These are phyloP conservation scores for Penicillium chermesinum DNA, from an alignment of 495 filamentous ascomycete species.

Conservation along the genomic window DNA sequence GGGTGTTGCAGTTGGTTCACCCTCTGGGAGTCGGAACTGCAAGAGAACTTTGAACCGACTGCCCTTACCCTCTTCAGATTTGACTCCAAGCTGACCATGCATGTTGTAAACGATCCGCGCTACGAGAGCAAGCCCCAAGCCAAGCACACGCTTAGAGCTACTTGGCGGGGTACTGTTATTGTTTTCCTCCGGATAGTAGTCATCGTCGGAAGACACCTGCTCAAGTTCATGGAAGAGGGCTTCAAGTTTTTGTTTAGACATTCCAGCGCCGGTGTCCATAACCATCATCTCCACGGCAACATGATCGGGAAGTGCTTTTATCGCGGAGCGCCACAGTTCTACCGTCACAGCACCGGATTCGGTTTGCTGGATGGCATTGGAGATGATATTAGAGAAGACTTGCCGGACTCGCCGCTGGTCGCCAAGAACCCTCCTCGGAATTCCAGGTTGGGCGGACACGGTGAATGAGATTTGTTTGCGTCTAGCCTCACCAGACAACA, in stretches of 20 bases:
- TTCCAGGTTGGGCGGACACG: conserved; percentile 58
- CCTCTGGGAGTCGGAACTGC: conserved; percentile 33
- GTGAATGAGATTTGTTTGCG: conserved; percentile 70
- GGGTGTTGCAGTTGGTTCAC: conserved; percentile 1
- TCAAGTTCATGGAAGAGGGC: conserved; percentile 81
- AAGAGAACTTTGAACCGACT: conserved; percentile 62
- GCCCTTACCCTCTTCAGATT: conserved; percentile 81
- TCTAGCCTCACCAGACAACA: conserved; percentile 67
- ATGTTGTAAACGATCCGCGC: conserved; percentile 82
- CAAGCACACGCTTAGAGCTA: conserved; percentile 50
- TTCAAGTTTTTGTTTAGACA: conserved; percentile 67
- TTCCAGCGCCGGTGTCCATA: conserved; percentile 76
- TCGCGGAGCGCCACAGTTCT: conserved; percentile 54
- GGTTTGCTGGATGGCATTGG: conserved; percentile 85
- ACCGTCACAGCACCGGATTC: conserved; percentile 61
- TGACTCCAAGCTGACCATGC: conserved; percentile 82
- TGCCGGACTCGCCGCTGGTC: conserved; percentile 77
- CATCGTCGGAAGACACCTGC: conserved; percentile 62
- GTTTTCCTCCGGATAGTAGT: conserved; percentile 10
- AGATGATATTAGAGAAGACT: conserved; percentile 73
- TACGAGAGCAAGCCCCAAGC: conserved; percentile 81
- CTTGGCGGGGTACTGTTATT: neutral
- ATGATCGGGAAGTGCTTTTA: conserved; percentile 31
- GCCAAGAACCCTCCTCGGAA: conserved; percentile 68
- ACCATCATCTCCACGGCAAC: conserved; percentile 67